Conservation (phyloP, 257 asterid genomes). For the Jacaranda mimosifolia region DNA sequence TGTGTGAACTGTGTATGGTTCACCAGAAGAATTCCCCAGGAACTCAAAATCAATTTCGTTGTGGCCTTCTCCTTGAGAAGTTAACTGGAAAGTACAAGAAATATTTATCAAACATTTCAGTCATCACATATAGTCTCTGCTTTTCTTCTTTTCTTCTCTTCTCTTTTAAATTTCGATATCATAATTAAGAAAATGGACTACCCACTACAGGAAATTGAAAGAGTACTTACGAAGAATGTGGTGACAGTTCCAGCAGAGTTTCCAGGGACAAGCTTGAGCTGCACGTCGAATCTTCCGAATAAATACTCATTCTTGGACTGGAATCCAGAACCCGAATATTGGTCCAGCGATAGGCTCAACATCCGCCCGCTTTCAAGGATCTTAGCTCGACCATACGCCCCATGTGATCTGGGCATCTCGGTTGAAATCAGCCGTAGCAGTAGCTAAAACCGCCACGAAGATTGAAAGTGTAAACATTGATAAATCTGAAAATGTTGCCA, state of each 20-base stretch:
- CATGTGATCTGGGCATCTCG: neutral
- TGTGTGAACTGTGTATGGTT: conserved; percentile 48
- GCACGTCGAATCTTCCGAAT: conserved; percentile 48
- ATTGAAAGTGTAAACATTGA: neutral
- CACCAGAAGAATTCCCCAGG: conserved; percentile 42
- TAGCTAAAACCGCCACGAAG: neutral
- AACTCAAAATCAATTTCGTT: conserved; percentile 48
- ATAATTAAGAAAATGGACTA: too few species aligned
- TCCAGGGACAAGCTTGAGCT: too few species aligned
- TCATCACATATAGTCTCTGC: too few species aligned
- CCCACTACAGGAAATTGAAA: neutral
- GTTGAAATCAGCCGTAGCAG: neutral
- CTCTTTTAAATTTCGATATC: too few species aligned
- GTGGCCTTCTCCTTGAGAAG: conserved; percentile 33
- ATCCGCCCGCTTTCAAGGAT: conserved; percentile 49
- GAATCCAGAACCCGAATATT: conserved; percentile 53
- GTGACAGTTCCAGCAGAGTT: too few species aligned
- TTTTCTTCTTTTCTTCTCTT: too few species aligned
- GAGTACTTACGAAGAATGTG: too few species aligned
- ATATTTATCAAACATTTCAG: too few species aligned
- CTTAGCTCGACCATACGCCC: conserved; percentile 50
- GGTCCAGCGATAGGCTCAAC: conserved; percentile 41
- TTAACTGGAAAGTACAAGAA: conserved; percentile 16
- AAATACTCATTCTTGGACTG: conserved; percentile 51
- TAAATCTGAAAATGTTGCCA: neutral